Base-by-base conservation (phyloP, 805 yeast genomes). In the Candida gorgasii region DNA sequence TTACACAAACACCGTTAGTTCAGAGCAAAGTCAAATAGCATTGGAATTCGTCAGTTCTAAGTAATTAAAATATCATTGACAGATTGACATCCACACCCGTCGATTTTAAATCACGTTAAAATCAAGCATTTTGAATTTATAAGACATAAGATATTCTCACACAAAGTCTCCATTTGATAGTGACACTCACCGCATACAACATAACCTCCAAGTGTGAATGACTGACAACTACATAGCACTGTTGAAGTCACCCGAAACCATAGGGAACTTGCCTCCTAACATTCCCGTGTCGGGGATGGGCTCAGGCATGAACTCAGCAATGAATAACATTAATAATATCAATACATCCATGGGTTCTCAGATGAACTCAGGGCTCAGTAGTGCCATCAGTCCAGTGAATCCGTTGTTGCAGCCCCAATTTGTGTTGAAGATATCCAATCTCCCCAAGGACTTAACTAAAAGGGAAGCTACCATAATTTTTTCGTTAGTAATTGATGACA, bases 381-480 rank as follows among this genome's bases (percentile, higher is more conserved):
- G n/a, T n/a, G n/a, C n/a, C n/a, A n/a, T n/a, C n/a, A n/a, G n/a
- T n/a, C n/a, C n/a, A n/a, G n/a, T n/a, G n/a, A n/a, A n/a, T n/a
- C n/a, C n/a, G n/a, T n/a, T n/a, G n/a, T n/a, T n/a, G 6, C 17
- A 5, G n/a, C 17, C 20, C 20, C 39, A 38, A 18, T 51, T 36
- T 42, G 41, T 56, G 11, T 46, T 54, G 34, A 55, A 46, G 42
- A 47, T 85, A 39, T 67, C 69, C 50, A 83, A 82, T 54, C 55
- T 83, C 9, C 93, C 95, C 7, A 51, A 62, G 3, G 89, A 86
- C 61, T 66, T 85, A 20, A 61, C 86, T 2, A 50, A 72, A 26
- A 75, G 93, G 58, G 95, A 86, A 59, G 82, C 86, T 2, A 69
- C 76, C 37, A 69, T 83, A 12, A 72, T 86, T 6, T 86, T 86